Evolutionary conservation across 2,329 filamentous ascomycete species (phyloP), one percentile per base, ranked within the genome.

Genomic region (Parafenestella ontariensis): DNA sequence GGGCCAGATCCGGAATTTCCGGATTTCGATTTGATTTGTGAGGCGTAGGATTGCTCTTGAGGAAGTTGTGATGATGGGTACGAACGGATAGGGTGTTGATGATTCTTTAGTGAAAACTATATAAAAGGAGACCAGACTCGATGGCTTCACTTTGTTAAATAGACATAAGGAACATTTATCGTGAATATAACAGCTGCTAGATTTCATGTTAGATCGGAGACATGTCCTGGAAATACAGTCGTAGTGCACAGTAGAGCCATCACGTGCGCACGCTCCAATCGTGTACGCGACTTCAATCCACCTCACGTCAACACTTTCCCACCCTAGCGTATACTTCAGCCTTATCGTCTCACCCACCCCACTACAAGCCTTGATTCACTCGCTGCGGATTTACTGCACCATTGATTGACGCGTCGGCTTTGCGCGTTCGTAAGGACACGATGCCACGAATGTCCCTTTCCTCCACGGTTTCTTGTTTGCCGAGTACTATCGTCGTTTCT

Each of bases 11-110:
- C 71, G 1, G 48, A 65, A 10, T 76, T 76, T 54, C 71, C 71
- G 3, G 71, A 76, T 51, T 76, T 75, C 44, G 74, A 76, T 59
- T 52, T 76, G 24, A 73, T 76, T 26, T 76, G 74, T 20, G 66
- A 69, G 24, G 56, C 56, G 13, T 40, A 40, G 37, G 36, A 7
- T 65, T 31, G 3, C 28, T 31, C 15, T 3, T 3, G 11, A 31
- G 28, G 10, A 26, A 26, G 24, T 6, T 26, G 10, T 26, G 2
- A 10, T 5, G 9, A 13, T 31, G 28, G 11, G 11, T 8, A 11
- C 9, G 28, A 6, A 13, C 9, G 37, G 42, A 39, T 17, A 26
- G 23, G 42, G 21, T 10, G 11, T 31, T 31, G 8, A 10, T n/a
- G n/a, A n/a, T n/a, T n/a, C n/a, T n/a, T n/a, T n/a, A n/a, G n/a